These are phyloP conservation scores for Trichocomaceae sp. DNA, from an alignment of 2,329 filamentous ascomycete genomes.

Conservation along the genomic window DNA sequence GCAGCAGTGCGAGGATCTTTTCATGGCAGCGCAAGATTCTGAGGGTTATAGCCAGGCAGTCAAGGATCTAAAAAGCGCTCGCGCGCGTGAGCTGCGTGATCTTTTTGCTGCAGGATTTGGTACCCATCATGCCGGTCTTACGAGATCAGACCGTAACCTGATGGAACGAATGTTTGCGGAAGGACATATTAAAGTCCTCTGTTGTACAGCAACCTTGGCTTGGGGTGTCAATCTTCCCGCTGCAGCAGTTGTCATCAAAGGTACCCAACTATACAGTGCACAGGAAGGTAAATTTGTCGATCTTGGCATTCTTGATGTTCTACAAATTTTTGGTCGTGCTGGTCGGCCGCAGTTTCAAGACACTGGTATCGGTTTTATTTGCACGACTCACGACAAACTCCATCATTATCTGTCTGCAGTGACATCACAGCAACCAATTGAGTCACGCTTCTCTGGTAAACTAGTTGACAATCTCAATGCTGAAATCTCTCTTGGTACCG, in stretches of 20 bases:
- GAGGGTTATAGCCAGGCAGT: constrained; percentile 73
- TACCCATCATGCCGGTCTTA: constrained; percentile 95
- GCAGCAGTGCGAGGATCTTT: constrained; percentile 68
- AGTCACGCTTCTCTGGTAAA: constrained; percentile 90
- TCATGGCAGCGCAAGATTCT: constrained; percentile 67
- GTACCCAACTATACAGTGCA: constrained; percentile 92
- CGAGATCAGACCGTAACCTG: constrained; percentile 86
- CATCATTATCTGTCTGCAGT: constrained; percentile 86
- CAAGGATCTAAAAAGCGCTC: constrained; percentile 77
- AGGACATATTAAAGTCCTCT: constrained; percentile 92
- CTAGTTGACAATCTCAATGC: constrained; percentile 96
- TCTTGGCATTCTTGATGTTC: constrained; percentile 87
- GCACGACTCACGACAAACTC: constrained; percentile 89
- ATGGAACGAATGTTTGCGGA: constrained; percentile 87
- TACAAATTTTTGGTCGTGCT: constrained; percentile 97
- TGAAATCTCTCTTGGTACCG: constrained; percentile 86
- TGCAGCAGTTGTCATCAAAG: constrained; percentile 95
- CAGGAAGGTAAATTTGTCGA: constrained; percentile 97
- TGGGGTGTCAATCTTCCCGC: constrained; percentile 99
- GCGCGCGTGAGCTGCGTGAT: constrained; percentile 80
- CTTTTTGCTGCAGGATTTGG: constrained; percentile 85
- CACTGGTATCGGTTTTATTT: constrained; percentile 96
- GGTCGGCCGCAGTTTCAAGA: constrained; percentile 97
- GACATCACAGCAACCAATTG: constrained; percentile 92
- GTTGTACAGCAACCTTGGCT: constrained; percentile 93